A percentile compares a stretch with the other conserved stretches of the same genome.
phyloP scores from a whole-genome alignment of 2,329 filamentous ascomycete species.

The Curvularia sp. region DNA sequence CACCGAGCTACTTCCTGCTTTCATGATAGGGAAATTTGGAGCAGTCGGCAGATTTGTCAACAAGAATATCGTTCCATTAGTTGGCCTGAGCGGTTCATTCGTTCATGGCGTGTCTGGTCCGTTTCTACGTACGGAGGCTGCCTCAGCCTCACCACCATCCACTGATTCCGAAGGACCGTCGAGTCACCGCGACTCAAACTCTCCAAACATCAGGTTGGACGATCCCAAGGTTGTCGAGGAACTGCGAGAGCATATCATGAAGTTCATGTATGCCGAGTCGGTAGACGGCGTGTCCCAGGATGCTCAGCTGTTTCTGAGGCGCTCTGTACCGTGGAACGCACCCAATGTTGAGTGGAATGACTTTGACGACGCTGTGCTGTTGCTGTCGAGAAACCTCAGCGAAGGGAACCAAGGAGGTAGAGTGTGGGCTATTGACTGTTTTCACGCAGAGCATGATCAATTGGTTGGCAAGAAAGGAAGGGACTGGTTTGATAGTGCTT shows the following conservation, averaged over 20 bases:
- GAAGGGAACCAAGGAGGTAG: constrained; percentile 20
- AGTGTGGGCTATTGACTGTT: constrained; percentile 35
- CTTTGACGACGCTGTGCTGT: constrained; percentile 32
- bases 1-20: constrained; percentile 35
- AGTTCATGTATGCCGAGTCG: constrained; percentile 37
- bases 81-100: constrained; percentile 29
- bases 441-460: constrained; percentile 38
- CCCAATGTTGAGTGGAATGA: constrained; percentile 33
- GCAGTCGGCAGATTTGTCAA: constrained; percentile 30
- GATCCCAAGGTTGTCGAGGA: constrained; percentile 31
- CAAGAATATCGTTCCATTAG: constrained; percentile 34
- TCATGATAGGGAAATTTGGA: constrained; percentile 35
- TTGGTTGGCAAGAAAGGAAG: constrained; percentile 40
- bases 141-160: constrained; percentile 23
- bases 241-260: constrained; percentile 30
- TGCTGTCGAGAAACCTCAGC: constrained; percentile 31
- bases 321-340: constrained; percentile 32
- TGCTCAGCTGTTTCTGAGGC: constrained; percentile 36
- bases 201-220: constrained; percentile 18
- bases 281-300: constrained; percentile 39
- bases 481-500: constrained; percentile 39
- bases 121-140: constrained; percentile 12
- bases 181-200: neutral
- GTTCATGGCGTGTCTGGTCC: constrained; percentile 24
- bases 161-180: constrained; percentile 10